Percentiles rank a stretch among this genome's conserved stretches.
These are phyloP conservation scores for Aureobasidium subglaciale DNA, from an alignment of 2,329 filamentous ascomycete species.

Conservation along the genomic window DNA sequence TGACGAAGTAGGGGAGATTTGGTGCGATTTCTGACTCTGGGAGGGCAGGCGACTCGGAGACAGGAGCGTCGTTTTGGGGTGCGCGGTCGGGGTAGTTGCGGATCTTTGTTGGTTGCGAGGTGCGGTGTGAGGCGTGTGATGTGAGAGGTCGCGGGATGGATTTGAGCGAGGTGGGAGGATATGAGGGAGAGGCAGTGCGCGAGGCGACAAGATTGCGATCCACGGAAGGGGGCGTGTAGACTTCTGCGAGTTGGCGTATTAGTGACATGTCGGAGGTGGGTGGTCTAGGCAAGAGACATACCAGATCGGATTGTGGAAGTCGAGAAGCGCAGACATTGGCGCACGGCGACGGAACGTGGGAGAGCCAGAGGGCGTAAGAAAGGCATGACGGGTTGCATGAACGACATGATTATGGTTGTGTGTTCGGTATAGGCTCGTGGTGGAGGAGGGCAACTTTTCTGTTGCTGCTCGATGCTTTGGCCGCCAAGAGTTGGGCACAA, in stretches of 20 bases:
- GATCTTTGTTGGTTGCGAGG: slow-evolving; percentile 27
- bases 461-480: neutral
- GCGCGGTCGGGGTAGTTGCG: slow-evolving; percentile 28
- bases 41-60: slow-evolving; percentile 17
- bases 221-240: slow-evolving; percentile 17
- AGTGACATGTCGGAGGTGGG: neutral
- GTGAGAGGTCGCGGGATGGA: slow-evolving; percentile 31
- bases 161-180: slow-evolving; percentile 26
- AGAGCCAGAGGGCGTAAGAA: slow-evolving; percentile 35
- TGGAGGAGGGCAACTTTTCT: neutral
- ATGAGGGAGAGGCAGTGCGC: slow-evolving; percentile 26
- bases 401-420: slow-evolving; percentile 12
- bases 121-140: slow-evolving; percentile 29
- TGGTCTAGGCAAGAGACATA: slow-evolving; percentile 19
- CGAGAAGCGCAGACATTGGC: slow-evolving; percentile 37
- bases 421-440: neutral
- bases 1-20: slow-evolving; percentile 61
- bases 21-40: slow-evolving; percentile 30
- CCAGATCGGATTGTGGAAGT: slow-evolving; percentile 24
- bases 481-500: neutral
- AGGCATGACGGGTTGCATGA: slow-evolving; percentile 26
- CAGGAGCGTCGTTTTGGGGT: slow-evolving; percentile 17
- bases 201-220: slow-evolving; percentile 30
- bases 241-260: neutral
- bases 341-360: slow-evolving; percentile 30